These are phyloP conservation scores for Hordeum marinum DNA, from an alignment of 176 grass and related monocot genomes.

Conservation along the genomic window DNA sequence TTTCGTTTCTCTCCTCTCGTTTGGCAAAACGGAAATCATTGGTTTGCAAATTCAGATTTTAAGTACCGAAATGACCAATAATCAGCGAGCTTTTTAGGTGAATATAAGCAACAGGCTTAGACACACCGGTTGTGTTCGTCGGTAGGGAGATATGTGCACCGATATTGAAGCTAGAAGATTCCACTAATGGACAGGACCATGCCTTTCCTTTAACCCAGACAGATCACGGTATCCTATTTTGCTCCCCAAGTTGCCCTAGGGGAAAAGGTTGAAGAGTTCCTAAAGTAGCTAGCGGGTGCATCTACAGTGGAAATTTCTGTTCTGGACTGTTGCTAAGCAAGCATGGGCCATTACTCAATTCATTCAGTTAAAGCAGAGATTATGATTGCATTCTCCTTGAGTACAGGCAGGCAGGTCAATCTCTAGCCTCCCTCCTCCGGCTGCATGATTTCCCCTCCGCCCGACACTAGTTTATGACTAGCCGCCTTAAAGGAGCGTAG, in stretches of 20 bases:
- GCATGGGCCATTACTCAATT: conserved; percentile 34
- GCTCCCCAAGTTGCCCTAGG: conserved; percentile 31
- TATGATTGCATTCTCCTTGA: conserved; percentile 17
- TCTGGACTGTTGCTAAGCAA: conserved; percentile 34
- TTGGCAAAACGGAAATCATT: not conserved
- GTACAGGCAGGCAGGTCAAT: conserved; percentile 12
- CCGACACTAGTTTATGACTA: conserved; percentile 17
- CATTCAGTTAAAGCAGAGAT: conserved; percentile 1
- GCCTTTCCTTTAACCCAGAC: conserved; percentile 16
- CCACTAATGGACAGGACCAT: conserved; percentile 21
- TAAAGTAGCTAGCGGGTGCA: conserved; percentile 11
- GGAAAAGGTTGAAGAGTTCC: not conserved
- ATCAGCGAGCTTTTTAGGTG: not conserved
- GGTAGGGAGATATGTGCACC: not conserved
- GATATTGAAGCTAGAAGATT: not conserved
- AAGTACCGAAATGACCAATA: not conserved
- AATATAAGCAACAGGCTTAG: not conserved
- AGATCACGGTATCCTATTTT: conserved; percentile 24
- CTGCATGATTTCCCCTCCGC: not conserved
- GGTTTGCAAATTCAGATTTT: not conserved
- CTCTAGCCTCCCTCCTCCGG: too few relatives aligned
- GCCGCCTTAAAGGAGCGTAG: not conserved
- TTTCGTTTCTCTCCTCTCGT: not conserved
- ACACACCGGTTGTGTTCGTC: not conserved
- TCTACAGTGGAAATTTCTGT: conserved; percentile 25